These are phyloP conservation scores for Parachaetomium inaequale DNA, from an alignment of 495 filamentous ascomycete species.

Conservation along the genomic window DNA sequence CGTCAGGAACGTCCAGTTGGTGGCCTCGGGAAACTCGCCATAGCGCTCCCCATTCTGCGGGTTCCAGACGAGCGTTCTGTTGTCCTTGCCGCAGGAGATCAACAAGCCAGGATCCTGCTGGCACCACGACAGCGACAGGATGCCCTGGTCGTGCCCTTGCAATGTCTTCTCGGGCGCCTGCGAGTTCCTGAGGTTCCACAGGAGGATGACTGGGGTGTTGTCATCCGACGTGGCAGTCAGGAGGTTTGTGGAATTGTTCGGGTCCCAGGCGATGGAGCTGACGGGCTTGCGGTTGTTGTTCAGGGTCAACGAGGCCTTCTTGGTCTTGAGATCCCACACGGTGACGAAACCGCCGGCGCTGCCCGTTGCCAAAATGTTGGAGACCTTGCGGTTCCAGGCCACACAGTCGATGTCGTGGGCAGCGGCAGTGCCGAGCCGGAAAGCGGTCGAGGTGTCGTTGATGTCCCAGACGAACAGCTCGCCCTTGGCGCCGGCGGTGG, in stretches of 20 bases:
- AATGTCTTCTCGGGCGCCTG: conserved; percentile 89
- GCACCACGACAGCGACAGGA: conserved; percentile 96
- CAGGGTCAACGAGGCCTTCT: conserved; percentile 91
- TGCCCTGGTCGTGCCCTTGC: conserved; percentile 84
- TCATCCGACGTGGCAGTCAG: conserved; percentile 91
- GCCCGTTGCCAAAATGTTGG: conserved; percentile 93
- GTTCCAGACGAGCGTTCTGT: conserved; percentile 94
- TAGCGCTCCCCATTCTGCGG: conserved; percentile 80
- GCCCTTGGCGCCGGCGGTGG: conserved; percentile 88
- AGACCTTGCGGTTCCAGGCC: conserved; percentile 98
- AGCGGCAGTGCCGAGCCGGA: conserved; percentile 80
- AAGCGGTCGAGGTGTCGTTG: conserved; percentile 81
- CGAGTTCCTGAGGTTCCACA: conserved; percentile 96
- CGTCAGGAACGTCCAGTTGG: conserved; percentile 97
- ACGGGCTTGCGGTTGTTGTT: conserved; percentile 95
- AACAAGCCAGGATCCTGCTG: conserved; percentile 84
- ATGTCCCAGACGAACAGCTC: conserved; percentile 96
- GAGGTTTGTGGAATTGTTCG: conserved; percentile 87
- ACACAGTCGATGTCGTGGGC: conserved; percentile 95
- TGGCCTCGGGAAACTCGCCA: conserved; percentile 94
- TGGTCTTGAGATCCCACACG: conserved; percentile 96
- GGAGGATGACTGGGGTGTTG: conserved; percentile 77
- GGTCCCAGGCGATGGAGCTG: conserved; percentile 95
- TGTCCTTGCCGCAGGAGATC: conserved; percentile 95
- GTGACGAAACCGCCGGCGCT: conserved; percentile 94